Base-by-base conservation (phyloP, 2,329 filamentous ascomycete genomes). In the Lasiodiplodia hormozganensis region DNA sequence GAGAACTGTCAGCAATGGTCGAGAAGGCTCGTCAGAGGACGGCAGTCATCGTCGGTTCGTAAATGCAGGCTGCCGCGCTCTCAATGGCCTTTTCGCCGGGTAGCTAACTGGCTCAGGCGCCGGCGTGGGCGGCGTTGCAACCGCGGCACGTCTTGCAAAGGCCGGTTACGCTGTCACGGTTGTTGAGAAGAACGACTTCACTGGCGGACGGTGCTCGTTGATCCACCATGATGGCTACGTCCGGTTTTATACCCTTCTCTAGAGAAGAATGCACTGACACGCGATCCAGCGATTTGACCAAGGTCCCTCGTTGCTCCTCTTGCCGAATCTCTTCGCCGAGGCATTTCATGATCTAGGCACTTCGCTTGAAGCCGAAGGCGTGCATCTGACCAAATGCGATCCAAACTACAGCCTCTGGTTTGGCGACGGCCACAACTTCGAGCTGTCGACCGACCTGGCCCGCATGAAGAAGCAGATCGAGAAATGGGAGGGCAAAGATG, bases 331-430 rank as follows among this genome's bases (percentile, higher is more conserved):
- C 68, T 94, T 93, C 82, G 83, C 85, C 34, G 88, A 91, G 78
- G 87, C 88, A 23, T 93, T 93, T 74, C 76, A 81, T 67, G 91
- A 93, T 72, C 85, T 93, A 1, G 89, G 84, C 70, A 93, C 90
- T 6, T 87, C 85, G 11, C 81, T 93, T 14, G 84, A 87, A 70
- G 83, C 81, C 0, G 90, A 92, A 75, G 89, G 88, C n/a, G 85
- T 93, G 0, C 80, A 89, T 58, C 81, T 94, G 4, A 75, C 91
- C 28, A 91, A 90, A 80, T 93, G 91, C 77, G 88, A 92, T 62
- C 89, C 90, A 1, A 94, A 93, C 76, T 93, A 94, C 82, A 87
- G 88, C 67, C 84, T 94, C 69, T 92, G 89, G 85, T 94, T 93
- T 75, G 83, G 87, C 16, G 91, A 93, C 76, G 88, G 88, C 64